These are phyloP conservation scores for Phialocephala sp. DNA, from an alignment of 2,329 filamentous ascomycete species.

Conservation along the genomic window DNA sequence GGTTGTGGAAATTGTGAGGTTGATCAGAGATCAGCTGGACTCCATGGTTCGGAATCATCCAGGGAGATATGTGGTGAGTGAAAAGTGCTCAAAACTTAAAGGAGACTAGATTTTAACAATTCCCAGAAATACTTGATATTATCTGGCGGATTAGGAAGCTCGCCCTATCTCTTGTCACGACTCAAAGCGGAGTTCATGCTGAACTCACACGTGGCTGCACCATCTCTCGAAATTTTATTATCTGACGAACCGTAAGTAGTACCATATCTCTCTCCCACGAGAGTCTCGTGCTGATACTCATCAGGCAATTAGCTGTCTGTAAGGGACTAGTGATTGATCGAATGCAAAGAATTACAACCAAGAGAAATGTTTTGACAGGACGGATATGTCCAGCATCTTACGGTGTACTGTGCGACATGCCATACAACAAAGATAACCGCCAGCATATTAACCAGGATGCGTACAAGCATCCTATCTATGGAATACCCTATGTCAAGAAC, in stretches of 20 bases:
- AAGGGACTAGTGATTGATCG: slow-evolving; percentile 58
- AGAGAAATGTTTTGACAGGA: slow-evolving; percentile 49
- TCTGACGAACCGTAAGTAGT: slow-evolving; percentile 28
- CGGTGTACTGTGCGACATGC: slow-evolving; percentile 47
- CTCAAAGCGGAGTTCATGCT: slow-evolving; percentile 42
- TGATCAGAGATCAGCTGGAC: slow-evolving; percentile 9
- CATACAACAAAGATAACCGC: slow-evolving; percentile 42
- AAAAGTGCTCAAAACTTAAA: background rate
- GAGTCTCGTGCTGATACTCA: slow-evolving; percentile 33
- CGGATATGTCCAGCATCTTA: slow-evolving; percentile 51
- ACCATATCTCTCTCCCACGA: too few relatives aligned
- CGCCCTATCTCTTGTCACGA: slow-evolving; percentile 40
- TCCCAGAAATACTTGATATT: slow-evolving; percentile 43
- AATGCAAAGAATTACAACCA: slow-evolving; percentile 51
- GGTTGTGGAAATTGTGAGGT: background rate
- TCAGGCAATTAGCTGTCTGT: slow-evolving; percentile 58
- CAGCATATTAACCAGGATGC: slow-evolving; percentile 46
- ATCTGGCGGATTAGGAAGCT: slow-evolving; percentile 19
- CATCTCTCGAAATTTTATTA: slow-evolving; percentile 45
- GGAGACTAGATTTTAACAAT: slow-evolving; percentile 10
- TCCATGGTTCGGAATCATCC: background rate
- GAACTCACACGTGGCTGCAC: slow-evolving; percentile 45
- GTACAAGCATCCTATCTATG: slow-evolving; percentile 43
- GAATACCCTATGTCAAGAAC: slow-evolving; percentile 47
- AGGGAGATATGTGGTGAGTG: slow-evolving; percentile 8